Conservation (phyloP, 805 yeast genomes). For the Hagleromyces aurorensis region DNA sequence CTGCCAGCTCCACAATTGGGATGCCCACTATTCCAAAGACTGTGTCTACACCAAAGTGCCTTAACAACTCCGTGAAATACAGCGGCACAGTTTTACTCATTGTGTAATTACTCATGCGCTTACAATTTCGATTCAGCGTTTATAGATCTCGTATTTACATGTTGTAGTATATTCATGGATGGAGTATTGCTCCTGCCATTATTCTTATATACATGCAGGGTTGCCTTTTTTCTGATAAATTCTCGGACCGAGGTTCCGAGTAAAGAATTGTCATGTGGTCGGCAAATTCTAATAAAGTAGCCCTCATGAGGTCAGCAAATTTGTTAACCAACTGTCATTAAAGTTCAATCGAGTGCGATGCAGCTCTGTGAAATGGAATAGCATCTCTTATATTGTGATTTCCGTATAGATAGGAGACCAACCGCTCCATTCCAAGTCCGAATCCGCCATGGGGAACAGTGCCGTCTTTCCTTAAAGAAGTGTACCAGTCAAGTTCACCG, state of each 20-base stretch:
- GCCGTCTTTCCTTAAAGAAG: conserved; percentile 66
- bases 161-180: no score
- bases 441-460: conserved; percentile 93
- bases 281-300: no score
- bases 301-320: no score
- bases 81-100: conserved; percentile 8
- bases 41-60: conserved; percentile 42
- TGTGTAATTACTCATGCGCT: no score
- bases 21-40: conserved; percentile 71
- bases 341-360: conserved; percentile 35
- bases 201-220: no score
- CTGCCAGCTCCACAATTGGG: conserved; percentile 66
- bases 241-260: no score
- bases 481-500: conserved; percentile 70
- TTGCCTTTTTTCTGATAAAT: no score
- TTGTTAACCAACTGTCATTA: conserved; percentile 7
- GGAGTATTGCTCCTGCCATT: no score
- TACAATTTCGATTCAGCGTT: no score
- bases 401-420: conserved; percentile 64
- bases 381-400: conserved; percentile 79
- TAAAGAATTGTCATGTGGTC: no score
- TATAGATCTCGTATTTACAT: no score
- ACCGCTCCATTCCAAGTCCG: conserved; percentile 90
- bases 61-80: conserved; percentile 40
- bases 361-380: conserved; percentile 78